These are phyloP conservation scores for Fusarium avenaceum DNA, from an alignment of 2,329 filamentous ascomycete genomes.

Conservation along the genomic window DNA sequence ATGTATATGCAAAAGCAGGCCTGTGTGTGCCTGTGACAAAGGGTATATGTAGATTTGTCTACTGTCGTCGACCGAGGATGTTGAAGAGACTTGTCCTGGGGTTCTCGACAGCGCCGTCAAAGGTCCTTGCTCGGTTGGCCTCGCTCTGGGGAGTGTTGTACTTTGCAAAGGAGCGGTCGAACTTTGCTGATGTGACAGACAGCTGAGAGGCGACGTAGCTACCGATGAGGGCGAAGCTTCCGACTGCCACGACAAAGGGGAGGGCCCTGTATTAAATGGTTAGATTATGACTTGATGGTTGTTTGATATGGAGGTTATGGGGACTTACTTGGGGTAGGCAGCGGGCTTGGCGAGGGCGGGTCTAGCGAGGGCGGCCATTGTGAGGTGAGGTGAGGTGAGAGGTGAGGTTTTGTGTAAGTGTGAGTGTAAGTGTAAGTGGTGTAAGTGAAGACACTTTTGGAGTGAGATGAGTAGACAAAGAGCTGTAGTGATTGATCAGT, in stretches of 20 bases:
- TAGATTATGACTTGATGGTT: background rate
- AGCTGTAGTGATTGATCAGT: constrained; percentile 27
- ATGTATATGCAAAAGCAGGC: constrained; percentile 10
- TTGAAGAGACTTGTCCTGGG: constrained; percentile 55
- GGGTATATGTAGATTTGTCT: constrained; percentile 2
- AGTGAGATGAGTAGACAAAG: constrained; percentile 5
- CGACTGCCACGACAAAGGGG: constrained; percentile 38
- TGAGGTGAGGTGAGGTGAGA: constrained; percentile 12
- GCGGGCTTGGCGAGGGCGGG: constrained; percentile 27
- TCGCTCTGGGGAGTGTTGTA: constrained; percentile 57
- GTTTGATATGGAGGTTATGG: background rate
- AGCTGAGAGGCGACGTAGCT: constrained; percentile 54
- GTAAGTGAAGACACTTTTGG: constrained; percentile 22
- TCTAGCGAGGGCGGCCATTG: constrained; percentile 37
- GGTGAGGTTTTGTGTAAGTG: constrained; percentile 20
- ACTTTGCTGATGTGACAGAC: constrained; percentile 50
- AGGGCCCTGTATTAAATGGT: constrained; percentile 26
- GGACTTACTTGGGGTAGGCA: constrained; percentile 37
- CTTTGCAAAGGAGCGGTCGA: constrained; percentile 56
- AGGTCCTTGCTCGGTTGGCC: constrained; percentile 51
- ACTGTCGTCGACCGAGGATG: constrained; percentile 52
- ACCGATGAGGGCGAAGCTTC: constrained; percentile 48
- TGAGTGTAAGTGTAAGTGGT: constrained; percentile 10
- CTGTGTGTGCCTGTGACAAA: background rate
- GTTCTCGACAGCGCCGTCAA: constrained; percentile 52